A percentile compares a stretch with the other conserved stretches of the same genome.
Conservation (phyloP, 1,284 basidiomycete species). For the Crucibulum cyathiforme region DNA sequence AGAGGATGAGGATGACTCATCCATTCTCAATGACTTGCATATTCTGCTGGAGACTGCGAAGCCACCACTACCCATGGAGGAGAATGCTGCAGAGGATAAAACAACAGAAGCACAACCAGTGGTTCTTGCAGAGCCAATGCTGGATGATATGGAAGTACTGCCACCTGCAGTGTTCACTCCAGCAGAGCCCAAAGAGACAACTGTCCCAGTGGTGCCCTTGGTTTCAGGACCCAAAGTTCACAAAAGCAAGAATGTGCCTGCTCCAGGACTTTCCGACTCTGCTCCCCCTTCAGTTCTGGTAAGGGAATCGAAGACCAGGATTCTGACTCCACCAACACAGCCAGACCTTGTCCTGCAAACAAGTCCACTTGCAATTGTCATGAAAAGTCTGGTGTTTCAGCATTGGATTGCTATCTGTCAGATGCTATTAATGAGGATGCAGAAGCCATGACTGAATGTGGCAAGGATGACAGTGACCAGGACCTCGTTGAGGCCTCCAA, state of each 20-base stretch:
- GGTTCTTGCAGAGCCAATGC: slow-evolving; percentile 44
- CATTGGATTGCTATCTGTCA: slow-evolving; percentile 71
- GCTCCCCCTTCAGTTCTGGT: slow-evolving; percentile 15
- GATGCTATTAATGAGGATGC: slow-evolving; percentile 60
- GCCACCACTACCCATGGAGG: slow-evolving; percentile 33
- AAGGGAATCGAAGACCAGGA: slow-evolving; percentile 30
- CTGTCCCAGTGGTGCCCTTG: slow-evolving; percentile 20
- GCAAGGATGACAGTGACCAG: slow-evolving; percentile 84
- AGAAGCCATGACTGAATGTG: slow-evolving; percentile 46
- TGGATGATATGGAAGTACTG: slow-evolving; percentile 21
- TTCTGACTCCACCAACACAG: slow-evolving; percentile 10
- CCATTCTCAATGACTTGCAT: slow-evolving; percentile 14
- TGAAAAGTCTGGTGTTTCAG: slow-evolving; percentile 80
- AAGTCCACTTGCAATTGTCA: slow-evolving; percentile 45
- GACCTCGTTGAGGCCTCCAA: slow-evolving; percentile 82
- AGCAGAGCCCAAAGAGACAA: slow-evolving; percentile 15
- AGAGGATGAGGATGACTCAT: slow-evolving; percentile 21
- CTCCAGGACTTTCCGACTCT: slow-evolving; percentile 13
- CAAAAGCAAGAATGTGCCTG: slow-evolving; percentile 1
- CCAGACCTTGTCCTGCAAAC: slow-evolving; percentile 17
- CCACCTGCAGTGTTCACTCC: slow-evolving; percentile 11
- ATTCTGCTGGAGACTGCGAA: slow-evolving; percentile 15
- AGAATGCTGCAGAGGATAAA: slow-evolving; percentile 60
- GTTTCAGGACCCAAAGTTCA: neutral
- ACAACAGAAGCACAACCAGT: slow-evolving; percentile 73